Evolutionary conservation across 2,329 filamentous ascomycete genomes (phyloP).

Genomic region (Xylaria sp.): DNA sequence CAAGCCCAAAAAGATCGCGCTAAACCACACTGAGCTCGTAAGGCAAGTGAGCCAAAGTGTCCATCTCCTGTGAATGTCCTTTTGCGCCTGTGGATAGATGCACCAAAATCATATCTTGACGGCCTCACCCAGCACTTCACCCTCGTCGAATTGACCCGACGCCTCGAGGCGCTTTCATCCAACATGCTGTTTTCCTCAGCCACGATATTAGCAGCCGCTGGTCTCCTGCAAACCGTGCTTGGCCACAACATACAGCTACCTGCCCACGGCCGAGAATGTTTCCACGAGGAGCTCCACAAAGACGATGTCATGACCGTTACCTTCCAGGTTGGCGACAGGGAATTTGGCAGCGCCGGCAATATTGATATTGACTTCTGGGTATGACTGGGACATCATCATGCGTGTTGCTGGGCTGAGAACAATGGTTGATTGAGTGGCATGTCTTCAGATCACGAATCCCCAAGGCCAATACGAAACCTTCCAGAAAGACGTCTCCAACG

Average conservation of each 20-base stretch:
- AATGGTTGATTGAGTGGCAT: constrained; percentile 35
- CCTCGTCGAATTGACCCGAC: constrained; percentile 27
- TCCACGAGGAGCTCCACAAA: constrained; percentile 90
- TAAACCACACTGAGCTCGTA: background rate
- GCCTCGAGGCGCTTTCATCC: constrained; percentile 33
- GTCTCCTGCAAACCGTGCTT: constrained; percentile 59
- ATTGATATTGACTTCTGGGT: constrained; percentile 99
- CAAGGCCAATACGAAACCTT: constrained; percentile 79
- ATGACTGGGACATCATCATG: constrained; percentile 51
- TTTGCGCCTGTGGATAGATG: constrained; percentile 19
- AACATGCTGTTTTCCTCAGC: constrained; percentile 59
- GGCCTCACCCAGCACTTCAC: constrained; percentile 14
- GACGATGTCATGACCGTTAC: constrained; percentile 99
- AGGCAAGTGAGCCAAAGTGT: constrained; percentile 44
- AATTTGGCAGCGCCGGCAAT: constrained; percentile 94
- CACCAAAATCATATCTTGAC: constrained; percentile 22
- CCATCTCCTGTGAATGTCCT: constrained; percentile 38
- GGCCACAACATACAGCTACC: constrained; percentile 97
- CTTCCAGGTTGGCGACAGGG: constrained; percentile 96
- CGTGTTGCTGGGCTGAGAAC: constrained; percentile 18
- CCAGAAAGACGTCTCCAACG: constrained; percentile 84
- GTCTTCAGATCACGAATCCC: constrained; percentile 78
- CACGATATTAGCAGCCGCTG: constrained; percentile 65
- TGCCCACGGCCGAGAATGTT: constrained; percentile 95
- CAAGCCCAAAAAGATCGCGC: background rate